These are phyloP conservation scores for Dorcoceras hygrometricum DNA, from an alignment of 257 asterid genomes.

Conservation along the genomic window DNA sequence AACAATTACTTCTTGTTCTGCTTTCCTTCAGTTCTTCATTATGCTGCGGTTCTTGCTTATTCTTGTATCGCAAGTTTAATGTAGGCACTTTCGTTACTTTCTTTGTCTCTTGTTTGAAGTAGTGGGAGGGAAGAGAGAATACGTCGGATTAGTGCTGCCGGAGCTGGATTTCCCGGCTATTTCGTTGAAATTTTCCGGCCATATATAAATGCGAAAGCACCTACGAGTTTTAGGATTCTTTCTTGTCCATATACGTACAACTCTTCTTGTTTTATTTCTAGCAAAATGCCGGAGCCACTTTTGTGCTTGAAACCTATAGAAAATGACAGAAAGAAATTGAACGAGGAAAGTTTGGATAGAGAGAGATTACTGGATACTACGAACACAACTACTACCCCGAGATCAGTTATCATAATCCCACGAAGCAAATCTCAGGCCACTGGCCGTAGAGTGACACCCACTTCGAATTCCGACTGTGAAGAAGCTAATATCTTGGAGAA, in stretches of 20 bases:
- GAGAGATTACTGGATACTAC: slow-evolving; percentile 23
- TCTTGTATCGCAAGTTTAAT: slow-evolving; percentile 14
- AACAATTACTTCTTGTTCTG: background rate
- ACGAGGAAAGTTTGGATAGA: slow-evolving; percentile 20
- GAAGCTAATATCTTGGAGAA: slow-evolving; percentile 32
- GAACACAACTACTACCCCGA: slow-evolving; percentile 39
- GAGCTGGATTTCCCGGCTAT: slow-evolving; percentile 20
- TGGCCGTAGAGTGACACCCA: slow-evolving; percentile 47
- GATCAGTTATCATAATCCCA: slow-evolving; percentile 44
- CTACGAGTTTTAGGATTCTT: background rate
- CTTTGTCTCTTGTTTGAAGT: background rate
- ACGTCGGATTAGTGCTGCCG: slow-evolving; percentile 32
- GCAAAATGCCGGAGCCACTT: slow-evolving; percentile 40
- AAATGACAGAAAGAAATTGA: slow-evolving; percentile 19
- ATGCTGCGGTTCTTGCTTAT: slow-evolving; percentile 34
- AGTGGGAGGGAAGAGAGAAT: background rate
- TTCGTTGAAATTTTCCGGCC: slow-evolving; percentile 16
- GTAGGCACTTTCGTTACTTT: slow-evolving; percentile 4
- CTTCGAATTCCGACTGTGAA: slow-evolving; percentile 22
- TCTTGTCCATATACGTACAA: background rate
- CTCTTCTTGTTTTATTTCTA: background rate
- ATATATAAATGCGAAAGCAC: slow-evolving; percentile 5
- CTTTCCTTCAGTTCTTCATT: slow-evolving; percentile 25
- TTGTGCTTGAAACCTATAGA: slow-evolving; percentile 23
- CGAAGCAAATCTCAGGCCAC: slow-evolving; percentile 49